phyloP scores from a whole-genome alignment of 192 early-diverging fungal genomes.

The Globomyces pollinis-pini region DNA sequence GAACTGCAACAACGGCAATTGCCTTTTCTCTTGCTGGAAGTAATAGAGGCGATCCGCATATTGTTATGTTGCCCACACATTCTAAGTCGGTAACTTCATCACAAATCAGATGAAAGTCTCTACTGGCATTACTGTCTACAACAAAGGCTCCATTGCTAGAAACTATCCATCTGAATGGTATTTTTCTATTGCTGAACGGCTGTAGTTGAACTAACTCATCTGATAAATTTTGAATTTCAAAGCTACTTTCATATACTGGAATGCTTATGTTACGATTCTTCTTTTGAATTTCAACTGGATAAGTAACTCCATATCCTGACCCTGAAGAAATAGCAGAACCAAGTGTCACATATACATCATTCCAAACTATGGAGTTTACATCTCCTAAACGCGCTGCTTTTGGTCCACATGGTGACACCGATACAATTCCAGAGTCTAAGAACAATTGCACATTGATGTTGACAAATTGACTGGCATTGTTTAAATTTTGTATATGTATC shows the following conservation, averaged over 20 bases:
- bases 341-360: constrained; percentile 40
- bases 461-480: constrained; percentile 58
- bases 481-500: constrained; percentile 60
- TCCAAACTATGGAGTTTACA: too few relatives aligned
- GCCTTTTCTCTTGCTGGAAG: constrained; percentile 39
- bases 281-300: constrained; percentile 15
- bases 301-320: not conserved
- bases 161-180: constrained; percentile 35
- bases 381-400: too few relatives aligned
- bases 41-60: constrained; percentile 33
- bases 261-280: constrained; percentile 16
- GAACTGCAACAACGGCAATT: constrained; percentile 42
- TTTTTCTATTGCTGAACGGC: constrained; percentile 34
- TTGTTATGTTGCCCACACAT: not conserved
- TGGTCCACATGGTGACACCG: not conserved
- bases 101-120: not conserved
- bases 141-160: constrained; percentile 19
- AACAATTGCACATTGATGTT: constrained; percentile 62
- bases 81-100: not conserved
- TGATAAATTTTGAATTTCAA: constrained; percentile 40
- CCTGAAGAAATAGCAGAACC: not conserved
- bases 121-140: not conserved
- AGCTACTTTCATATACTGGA: constrained; percentile 21
- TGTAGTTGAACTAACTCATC: constrained; percentile 47
- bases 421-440: constrained; percentile 36